Percentiles rank a stretch among this genome's conserved stretches.
phyloP scores from a whole-genome alignment of 371 early-diverging fungal genomes.

The Syncephalastrum monosporum region DNA sequence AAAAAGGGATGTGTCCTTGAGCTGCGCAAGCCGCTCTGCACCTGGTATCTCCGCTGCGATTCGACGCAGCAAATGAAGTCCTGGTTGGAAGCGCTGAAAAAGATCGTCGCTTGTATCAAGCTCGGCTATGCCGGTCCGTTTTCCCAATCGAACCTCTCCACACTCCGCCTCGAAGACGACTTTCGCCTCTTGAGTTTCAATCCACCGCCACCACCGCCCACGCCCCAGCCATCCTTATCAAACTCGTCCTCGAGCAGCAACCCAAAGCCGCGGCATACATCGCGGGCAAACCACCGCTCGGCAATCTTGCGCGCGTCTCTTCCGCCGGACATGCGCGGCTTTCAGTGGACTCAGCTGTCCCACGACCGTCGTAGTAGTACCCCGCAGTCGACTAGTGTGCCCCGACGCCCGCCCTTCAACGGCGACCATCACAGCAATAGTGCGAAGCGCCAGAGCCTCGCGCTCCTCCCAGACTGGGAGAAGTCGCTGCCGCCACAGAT shows the following conservation, averaged over 20 bases:
- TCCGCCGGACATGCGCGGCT: background rate
- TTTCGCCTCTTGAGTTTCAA: constrained; percentile 26
- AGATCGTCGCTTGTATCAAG: constrained; percentile 38
- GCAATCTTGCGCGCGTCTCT: constrained; percentile 2
- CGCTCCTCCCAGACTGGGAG: constrained; percentile 43
- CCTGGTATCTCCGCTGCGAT: constrained; percentile 44
- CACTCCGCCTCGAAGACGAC: constrained; percentile 32
- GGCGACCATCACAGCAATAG: constrained; percentile 26
- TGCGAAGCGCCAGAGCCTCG: constrained; percentile 26
- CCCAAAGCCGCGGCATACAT: background rate
- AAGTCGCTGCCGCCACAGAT: constrained; percentile 34
- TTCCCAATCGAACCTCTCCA: constrained; percentile 15
- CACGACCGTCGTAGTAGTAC: constrained; percentile 7
- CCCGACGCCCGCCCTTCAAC: constrained; percentile 34
- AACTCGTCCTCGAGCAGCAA: background rate
- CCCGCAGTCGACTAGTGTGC: background rate
- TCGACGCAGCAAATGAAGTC: constrained; percentile 31
- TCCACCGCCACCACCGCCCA: constrained; percentile 3
- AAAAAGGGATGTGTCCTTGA: constrained; percentile 42
- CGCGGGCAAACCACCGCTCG: constrained; percentile 1
- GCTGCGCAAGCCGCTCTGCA: constrained; percentile 37
- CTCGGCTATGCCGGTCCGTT: constrained; percentile 29
- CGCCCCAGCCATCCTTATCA: background rate
- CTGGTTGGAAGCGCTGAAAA: constrained; percentile 45
- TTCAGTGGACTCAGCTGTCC: background rate